These are phyloP conservation scores for Amylocarpus encephaloides DNA, from an alignment of 2,329 filamentous ascomycete genomes.

Conservation along the genomic window DNA sequence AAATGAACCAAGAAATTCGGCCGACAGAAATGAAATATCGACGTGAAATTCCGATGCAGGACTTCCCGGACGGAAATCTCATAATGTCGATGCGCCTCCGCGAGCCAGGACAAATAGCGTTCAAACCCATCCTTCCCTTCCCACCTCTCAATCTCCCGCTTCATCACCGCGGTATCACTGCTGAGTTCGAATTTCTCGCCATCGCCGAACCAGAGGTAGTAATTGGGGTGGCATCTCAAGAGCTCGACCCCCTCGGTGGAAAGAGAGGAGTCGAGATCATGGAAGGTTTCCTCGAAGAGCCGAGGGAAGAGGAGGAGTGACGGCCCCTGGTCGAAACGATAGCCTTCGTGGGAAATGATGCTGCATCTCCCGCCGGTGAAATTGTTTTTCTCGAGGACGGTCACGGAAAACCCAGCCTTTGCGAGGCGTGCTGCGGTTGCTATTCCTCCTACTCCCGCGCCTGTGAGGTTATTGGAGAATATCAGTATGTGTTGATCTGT, in stretches of 20 bases:
- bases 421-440: conserved; percentile 66
- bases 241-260: conserved; percentile 60
- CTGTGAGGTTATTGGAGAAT: conserved; percentile 33
- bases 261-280: conserved; percentile 61
- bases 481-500: background rate
- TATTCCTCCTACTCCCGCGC: conserved; percentile 66
- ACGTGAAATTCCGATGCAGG: conserved; percentile 60
- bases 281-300: conserved; percentile 63
- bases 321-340: conserved; percentile 71
- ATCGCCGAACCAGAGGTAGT: conserved; percentile 68
- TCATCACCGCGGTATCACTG: conserved; percentile 66
- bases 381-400: conserved; percentile 69
- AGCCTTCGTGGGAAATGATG: conserved; percentile 53
- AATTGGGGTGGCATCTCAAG: conserved; percentile 68
- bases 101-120: conserved; percentile 60
- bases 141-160: conserved; percentile 62
- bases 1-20: conserved; percentile 53
- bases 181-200: conserved; percentile 56
- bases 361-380: conserved; percentile 69
- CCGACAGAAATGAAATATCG: conserved; percentile 48
- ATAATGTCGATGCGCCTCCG: conserved; percentile 64
- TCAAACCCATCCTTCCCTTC: conserved; percentile 66
- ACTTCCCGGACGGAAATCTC: conserved; percentile 62
- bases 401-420: conserved; percentile 64
- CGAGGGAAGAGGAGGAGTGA: conserved; percentile 66